Evolutionary conservation across 2,329 filamentous ascomycete species (phyloP), one percentile per base, ranked within the genome.

Genomic region (Pseudovirgaria hyperparasitica): DNA sequence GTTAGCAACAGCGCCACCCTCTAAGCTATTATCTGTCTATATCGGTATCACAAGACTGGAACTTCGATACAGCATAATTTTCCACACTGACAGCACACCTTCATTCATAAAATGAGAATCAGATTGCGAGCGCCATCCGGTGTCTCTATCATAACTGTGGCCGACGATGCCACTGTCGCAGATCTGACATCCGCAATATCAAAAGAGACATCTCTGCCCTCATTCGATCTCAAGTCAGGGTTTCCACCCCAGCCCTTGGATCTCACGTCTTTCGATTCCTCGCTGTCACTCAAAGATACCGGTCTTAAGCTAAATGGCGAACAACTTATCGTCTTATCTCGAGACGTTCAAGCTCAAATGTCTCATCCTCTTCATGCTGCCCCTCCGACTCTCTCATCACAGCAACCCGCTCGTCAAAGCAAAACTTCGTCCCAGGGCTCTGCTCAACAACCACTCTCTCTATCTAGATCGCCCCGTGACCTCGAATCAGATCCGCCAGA

Each of bases 161-260:
- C 72, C 19, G 75, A 84, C 29, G 58, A 69, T 34, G 76, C 81
- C 27, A 78, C 72, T 4, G 65, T 82, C 23, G 58, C 57, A 25
- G 63, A 74, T 28, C 62, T 86, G 1, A 58, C 76, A 24, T 48
- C 63, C 4, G 60, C 69, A 26, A 73, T 86, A 42, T 64, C 63
- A 27, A 57, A 68, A 26, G 70, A 72, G 43, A 82, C 80, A 2
- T 69, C 69, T 4, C 62, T 87, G 10, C 43, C 62, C 5, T 61
- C 63, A 9, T 85, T 87, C 45, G 70, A 79, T 22, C 60, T 92
- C 35, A 93, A 90, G 61, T 82, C 78, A 55, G 84, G 84, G 19
- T 92, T 80, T 42, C 87, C 87, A 1, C 76, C 82, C 14, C 73
- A 76, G 45, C 62, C 72, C 1, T 65, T 96, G 10, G 63, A 72